Conservation (phyloP, 2,329 filamentous ascomycete species). For the Seiridium unicorne region DNA sequence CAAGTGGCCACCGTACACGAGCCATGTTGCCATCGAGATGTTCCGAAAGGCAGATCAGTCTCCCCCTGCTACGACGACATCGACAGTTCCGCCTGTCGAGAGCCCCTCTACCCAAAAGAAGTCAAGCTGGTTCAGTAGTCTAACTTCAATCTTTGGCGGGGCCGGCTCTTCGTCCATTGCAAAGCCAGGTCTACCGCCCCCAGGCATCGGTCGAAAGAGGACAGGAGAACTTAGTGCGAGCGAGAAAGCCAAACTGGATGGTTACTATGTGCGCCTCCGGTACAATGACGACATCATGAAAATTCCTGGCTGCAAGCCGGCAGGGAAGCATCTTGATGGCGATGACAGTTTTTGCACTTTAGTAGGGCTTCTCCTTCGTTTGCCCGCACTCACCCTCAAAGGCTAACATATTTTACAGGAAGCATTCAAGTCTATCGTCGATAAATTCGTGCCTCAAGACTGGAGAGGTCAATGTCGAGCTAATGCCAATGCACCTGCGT, state of each 20-base stretch:
- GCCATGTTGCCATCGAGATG: constrained; percentile 86
- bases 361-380: constrained; percentile 41
- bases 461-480: constrained; percentile 63
- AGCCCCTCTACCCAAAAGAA: background rate
- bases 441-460: constrained; percentile 80
- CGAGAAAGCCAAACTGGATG: constrained; percentile 62
- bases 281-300: constrained; percentile 86
- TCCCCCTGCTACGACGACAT: constrained; percentile 7
- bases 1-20: constrained; percentile 90
- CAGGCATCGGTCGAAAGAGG: constrained; percentile 60
- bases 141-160: constrained; percentile 25
- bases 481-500: constrained; percentile 40
- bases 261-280: constrained; percentile 83
- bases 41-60: constrained; percentile 57
- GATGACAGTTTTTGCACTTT: constrained; percentile 90
- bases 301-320: constrained; percentile 75
- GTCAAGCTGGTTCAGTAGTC: constrained; percentile 29
- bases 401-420: constrained; percentile 44
- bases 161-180: constrained; percentile 10
- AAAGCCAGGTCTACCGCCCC: constrained; percentile 29
- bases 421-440: constrained; percentile 89
- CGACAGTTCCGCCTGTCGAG: constrained; percentile 13
- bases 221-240: constrained; percentile 51
- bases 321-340: constrained; percentile 80
- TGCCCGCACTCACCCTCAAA: background rate